Evolutionary conservation across 441 rosid species (phyloP).

Genomic region (Sinapis alba): DNA sequence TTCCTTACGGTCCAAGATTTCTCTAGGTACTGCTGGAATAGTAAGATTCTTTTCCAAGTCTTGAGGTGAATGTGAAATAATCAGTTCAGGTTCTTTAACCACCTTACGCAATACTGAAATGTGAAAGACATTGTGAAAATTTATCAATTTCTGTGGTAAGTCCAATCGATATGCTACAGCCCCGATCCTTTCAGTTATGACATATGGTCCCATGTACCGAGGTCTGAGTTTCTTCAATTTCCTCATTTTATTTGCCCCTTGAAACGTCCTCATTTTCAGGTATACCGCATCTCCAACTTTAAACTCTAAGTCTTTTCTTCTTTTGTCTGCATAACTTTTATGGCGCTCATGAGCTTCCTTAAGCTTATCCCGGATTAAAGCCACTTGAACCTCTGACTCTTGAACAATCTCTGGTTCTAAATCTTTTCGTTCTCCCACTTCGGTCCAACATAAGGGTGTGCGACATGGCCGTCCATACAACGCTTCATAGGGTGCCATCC

Average conservation of each 20-base stretch:
- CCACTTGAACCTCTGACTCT: not conserved
- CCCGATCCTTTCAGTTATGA: not conserved
- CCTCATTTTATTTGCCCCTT: not conserved
- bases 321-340: not conserved
- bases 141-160: not conserved
- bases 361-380: not conserved
- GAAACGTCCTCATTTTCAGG: not conserved
- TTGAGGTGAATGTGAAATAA: not conserved
- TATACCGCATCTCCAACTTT: not conserved
- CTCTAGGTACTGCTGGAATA: not conserved
- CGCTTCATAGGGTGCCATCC: not conserved
- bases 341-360: not conserved
- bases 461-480: not conserved
- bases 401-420: not conserved
- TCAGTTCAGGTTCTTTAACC: not conserved
- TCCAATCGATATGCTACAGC: not conserved
- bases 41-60: not conserved
- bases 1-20: not conserved
- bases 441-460: not conserved
- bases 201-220: not conserved
- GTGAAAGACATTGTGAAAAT: not conserved
- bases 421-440: not conserved
- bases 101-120: not conserved
- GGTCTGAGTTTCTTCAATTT: not conserved
- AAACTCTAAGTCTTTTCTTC: not conserved